Conservation (phyloP, 306 rosid species). For the Delonix regia region DNA sequence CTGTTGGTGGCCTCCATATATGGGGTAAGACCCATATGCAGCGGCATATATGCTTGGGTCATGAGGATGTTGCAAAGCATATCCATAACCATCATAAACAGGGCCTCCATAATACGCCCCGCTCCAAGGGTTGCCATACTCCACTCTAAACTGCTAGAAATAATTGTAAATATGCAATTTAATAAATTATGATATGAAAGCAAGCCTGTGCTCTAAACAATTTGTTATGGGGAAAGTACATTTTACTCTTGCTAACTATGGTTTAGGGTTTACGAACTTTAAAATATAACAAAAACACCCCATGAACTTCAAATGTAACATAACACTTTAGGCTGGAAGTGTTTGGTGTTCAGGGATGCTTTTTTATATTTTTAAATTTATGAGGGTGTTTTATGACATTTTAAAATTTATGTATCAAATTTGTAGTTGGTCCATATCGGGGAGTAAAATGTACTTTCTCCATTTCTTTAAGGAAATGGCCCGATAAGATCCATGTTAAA, state of each 20-base stretch:
- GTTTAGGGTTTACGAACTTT: too few relatives aligned
- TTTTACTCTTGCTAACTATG: too few relatives aligned
- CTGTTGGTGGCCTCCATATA: conserved; percentile 89
- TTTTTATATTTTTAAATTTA: too few relatives aligned
- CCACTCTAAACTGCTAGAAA: conserved; percentile 66
- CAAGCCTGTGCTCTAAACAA: not conserved
- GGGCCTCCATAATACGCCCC: conserved; percentile 83
- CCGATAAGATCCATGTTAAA: not conserved
- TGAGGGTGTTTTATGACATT: not conserved
- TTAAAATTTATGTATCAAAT: not conserved
- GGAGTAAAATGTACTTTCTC: too few relatives aligned
- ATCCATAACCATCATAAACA: conserved; percentile 87
- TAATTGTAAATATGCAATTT: conserved; percentile 29
- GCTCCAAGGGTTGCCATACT: conserved; percentile 71
- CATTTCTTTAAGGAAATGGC: not conserved
- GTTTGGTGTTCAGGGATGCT: not conserved
- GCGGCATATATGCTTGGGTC: conserved; percentile 85
- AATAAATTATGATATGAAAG: not conserved
- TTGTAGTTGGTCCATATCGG: too few relatives aligned
- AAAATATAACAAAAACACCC: not conserved
- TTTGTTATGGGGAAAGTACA: not conserved
- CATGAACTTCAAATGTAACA: not conserved
- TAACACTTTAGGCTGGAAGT: not conserved
- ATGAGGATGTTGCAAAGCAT: conserved; percentile 74
- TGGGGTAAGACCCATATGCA: conserved; percentile 85